Base-by-base conservation (phyloP, 345 rosid species). In the Camelina laxa region DNA sequence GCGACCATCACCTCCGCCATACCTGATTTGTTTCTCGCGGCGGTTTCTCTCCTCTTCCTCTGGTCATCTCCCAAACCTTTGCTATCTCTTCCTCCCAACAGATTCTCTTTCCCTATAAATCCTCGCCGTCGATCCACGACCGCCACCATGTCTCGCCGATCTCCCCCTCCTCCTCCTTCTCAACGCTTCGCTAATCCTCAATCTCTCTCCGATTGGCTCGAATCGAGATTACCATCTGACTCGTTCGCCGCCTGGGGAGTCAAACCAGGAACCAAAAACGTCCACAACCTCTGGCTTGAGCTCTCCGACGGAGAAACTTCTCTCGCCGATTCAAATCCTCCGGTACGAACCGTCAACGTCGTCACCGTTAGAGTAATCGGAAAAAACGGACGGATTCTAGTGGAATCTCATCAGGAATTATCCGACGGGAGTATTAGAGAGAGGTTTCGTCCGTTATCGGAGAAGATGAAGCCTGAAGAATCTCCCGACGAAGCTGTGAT, bases 261-360 rank as follows among this genome's bases (percentile, higher is more conserved):
- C 60, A 91, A 84, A 55, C 97, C 95, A 17, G 98, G 97, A 45
- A 94, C 98, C 75, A 94, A 94, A 81, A 94, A 94, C 81, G 86
- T 94, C 65, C 95, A 94, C 67, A 94, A 94, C 69, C 98, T 94
- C 84, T 94, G 96, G 96, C 90, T 94, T 7, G 97, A 94, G 70
- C 85, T 94, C 38, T 80, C 90, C 71, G 87, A 91, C 36, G 98
- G 96, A 17, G 97, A 91, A 71, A 86, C 88, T 39, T 79, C 80
- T 10, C 90, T 94, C 36, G 80, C 82, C 16, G 96, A 94, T 44
- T 77, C 96, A 10, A 80, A 60, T 31, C 97, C 95, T 7, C 97
- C 97, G 11, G 68, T 91, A 42, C 96, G 97, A 8, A 84, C 89
- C 0, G 88, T 94, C 54, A 87, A 81, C 72, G 97, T 91, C 48